Percentiles rank a stretch among this genome's conserved stretches.
phyloP scores from a whole-genome alignment of 2,329 filamentous ascomycete genomes.

The Claviceps purpurea region DNA sequence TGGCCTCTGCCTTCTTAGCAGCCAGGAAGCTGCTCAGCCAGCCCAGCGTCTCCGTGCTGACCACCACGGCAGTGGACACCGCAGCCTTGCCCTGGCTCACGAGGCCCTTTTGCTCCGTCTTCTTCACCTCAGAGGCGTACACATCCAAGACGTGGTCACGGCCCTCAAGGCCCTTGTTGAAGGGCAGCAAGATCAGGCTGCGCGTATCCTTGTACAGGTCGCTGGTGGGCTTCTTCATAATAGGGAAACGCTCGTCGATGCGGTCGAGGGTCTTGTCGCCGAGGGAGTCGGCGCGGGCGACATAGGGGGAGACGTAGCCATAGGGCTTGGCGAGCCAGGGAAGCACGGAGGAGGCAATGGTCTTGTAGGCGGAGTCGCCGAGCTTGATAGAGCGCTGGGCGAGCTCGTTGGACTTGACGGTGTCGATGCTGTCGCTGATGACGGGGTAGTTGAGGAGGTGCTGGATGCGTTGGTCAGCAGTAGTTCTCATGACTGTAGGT shows the following conservation, averaged over 20 bases:
- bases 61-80: slow-evolving; percentile 51
- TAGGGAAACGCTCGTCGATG: slow-evolving; percentile 58
- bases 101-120: slow-evolving; percentile 48
- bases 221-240: slow-evolving; percentile 61
- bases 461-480: slow-evolving; percentile 27
- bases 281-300: slow-evolving; percentile 66
- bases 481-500: too few species aligned
- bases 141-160: slow-evolving; percentile 47
- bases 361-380: slow-evolving; percentile 60
- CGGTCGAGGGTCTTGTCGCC: slow-evolving; percentile 57
- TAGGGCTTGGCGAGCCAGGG: slow-evolving; percentile 62
- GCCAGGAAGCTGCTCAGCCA: slow-evolving; percentile 47
- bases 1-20: slow-evolving; percentile 48
- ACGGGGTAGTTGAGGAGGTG: slow-evolving; percentile 77
- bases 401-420: slow-evolving; percentile 69
- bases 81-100: slow-evolving; percentile 58
- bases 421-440: slow-evolving; percentile 62
- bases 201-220: slow-evolving; percentile 55
- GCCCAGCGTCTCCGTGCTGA: slow-evolving; percentile 50
- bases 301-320: slow-evolving; percentile 71
- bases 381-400: slow-evolving; percentile 72
- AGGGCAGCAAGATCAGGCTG: slow-evolving; percentile 46
- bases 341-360: slow-evolving; percentile 63
- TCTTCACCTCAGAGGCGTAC: slow-evolving; percentile 48
- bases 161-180: slow-evolving; percentile 46